A percentile compares a stretch with the other conserved stretches of the same genome.
Evolutionary conservation across 495 filamentous ascomycete genomes (phyloP).

Genomic region (Aspergillus cristatus): DNA sequence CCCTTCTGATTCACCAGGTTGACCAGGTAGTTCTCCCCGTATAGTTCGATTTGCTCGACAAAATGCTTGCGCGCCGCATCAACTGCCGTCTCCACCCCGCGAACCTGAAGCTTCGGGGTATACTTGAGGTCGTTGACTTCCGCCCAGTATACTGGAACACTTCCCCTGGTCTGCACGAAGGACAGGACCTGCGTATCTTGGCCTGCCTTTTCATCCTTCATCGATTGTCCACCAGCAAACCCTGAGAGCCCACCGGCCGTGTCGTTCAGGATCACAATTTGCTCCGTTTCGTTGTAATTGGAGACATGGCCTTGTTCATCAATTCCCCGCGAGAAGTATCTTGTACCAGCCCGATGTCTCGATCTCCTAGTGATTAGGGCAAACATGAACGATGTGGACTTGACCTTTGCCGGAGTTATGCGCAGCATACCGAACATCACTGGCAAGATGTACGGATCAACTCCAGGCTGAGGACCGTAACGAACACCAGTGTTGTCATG

Average conservation of each 20-base stretch:
- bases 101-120: constrained; percentile 79
- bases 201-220: constrained; percentile 61
- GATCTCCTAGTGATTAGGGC: constrained; percentile 81
- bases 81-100: constrained; percentile 72
- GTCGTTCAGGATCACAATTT: constrained; percentile 81
- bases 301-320: constrained; percentile 90
- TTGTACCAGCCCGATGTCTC: constrained; percentile 75
- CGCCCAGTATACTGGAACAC: constrained; percentile 89
- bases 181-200: constrained; percentile 80
- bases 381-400: constrained; percentile 72
- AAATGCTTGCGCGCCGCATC: constrained; percentile 78
- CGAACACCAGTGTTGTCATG: constrained; percentile 36
- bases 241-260: constrained; percentile 61
- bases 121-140: constrained; percentile 88
- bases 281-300: constrained; percentile 98
- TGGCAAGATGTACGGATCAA: constrained; percentile 89
- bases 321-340: constrained; percentile 89
- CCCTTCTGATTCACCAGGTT: constrained; percentile 95
- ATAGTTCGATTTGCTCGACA: constrained; percentile 78
- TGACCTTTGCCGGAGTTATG: constrained; percentile 72
- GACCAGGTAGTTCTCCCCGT: constrained; percentile 93
- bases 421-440: constrained; percentile 92
- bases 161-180: constrained; percentile 92
- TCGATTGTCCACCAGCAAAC: constrained; percentile 65
- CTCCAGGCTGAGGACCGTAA: constrained; percentile 59